Evolutionary conservation across 2,329 filamentous ascomycete species (phyloP).

Genomic region (Hyphodiscus sp.): DNA sequence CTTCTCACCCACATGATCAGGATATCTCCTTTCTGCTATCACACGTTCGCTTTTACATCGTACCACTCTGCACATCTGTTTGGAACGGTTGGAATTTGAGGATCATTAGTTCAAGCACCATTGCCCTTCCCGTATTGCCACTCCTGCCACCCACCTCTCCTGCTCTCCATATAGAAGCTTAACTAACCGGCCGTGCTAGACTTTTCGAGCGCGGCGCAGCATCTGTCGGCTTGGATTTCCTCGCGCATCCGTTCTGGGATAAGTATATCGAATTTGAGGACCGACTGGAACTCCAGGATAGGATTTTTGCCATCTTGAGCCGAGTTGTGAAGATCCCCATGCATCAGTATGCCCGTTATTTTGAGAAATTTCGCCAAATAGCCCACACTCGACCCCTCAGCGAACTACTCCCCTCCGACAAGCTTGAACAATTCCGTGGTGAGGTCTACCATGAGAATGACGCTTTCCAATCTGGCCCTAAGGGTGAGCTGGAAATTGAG

Average conservation of each 20-base stretch:
- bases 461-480: constrained; percentile 45
- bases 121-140: constrained; percentile 57
- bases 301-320: constrained; percentile 75
- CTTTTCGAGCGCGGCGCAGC: constrained; percentile 86
- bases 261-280: constrained; percentile 98
- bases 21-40: constrained; percentile 47
- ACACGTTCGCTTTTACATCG: constrained; percentile 38
- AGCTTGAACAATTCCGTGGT: constrained; percentile 59
- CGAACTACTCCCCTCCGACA: constrained; percentile 66
- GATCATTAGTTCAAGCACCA: constrained; percentile 44
- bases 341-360: constrained; percentile 94
- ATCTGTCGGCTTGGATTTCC: constrained; percentile 84
- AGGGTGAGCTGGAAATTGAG: constrained; percentile 73
- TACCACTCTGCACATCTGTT: constrained; percentile 31
- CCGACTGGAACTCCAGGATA: constrained; percentile 74
- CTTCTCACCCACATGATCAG: constrained; percentile 62
- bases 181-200: constrained; percentile 41
- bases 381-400: constrained; percentile 64
- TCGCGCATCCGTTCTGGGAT: constrained; percentile 96
- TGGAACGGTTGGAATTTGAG: constrained; percentile 40
- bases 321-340: constrained; percentile 86
- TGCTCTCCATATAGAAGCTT: constrained; percentile 14
- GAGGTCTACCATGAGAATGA: constrained; percentile 64
- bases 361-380: constrained; percentile 78
- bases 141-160: constrained; percentile 37